Evolutionary conservation across 345 rosid species (phyloP).

Genomic region (Linum lewisii): DNA sequence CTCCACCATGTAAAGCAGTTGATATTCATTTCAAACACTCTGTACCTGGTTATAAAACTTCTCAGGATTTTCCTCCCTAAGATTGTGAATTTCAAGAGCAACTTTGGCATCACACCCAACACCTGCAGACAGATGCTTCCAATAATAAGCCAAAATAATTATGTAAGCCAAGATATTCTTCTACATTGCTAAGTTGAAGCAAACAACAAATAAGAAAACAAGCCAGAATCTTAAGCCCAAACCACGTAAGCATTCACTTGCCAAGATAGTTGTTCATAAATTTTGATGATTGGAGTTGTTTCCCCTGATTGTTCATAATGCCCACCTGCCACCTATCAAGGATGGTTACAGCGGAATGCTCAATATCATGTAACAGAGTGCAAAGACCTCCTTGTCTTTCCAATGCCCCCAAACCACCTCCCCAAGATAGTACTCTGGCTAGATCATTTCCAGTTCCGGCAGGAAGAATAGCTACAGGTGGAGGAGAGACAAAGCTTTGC

Average conservation of each 20-base stretch:
- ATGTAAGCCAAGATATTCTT: neutral
- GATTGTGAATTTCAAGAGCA: conserved; percentile 74
- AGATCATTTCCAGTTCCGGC: conserved; percentile 98
- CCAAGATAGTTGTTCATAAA: conserved; percentile 92
- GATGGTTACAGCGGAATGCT: conserved; percentile 80
- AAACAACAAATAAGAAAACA: neutral
- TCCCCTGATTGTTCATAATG: conserved; percentile 50
- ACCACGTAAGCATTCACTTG: conserved; percentile 18
- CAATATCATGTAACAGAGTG: conserved; percentile 54
- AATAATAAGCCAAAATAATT: neutral
- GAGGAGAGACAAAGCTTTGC: conserved; percentile 81
- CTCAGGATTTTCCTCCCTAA: conserved; percentile 82
- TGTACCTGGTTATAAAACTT: conserved; percentile 70
- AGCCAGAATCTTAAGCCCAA: neutral
- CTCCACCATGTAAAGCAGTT: conserved; percentile 1
- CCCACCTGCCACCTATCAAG: conserved; percentile 86
- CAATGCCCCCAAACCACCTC: conserved; percentile 73
- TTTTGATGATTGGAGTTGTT: conserved; percentile 52
- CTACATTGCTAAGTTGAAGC: neutral
- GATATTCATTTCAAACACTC: conserved; percentile 1
- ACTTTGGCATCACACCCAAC: conserved; percentile 93
- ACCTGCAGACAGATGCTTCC: conserved; percentile 29
- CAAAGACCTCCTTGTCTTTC: conserved; percentile 82
- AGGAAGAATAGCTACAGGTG: conserved; percentile 88
- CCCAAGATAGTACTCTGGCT: conserved; percentile 82